Conservation (phyloP, 495 filamentous ascomycete species). For the Neurospora sp. region DNA sequence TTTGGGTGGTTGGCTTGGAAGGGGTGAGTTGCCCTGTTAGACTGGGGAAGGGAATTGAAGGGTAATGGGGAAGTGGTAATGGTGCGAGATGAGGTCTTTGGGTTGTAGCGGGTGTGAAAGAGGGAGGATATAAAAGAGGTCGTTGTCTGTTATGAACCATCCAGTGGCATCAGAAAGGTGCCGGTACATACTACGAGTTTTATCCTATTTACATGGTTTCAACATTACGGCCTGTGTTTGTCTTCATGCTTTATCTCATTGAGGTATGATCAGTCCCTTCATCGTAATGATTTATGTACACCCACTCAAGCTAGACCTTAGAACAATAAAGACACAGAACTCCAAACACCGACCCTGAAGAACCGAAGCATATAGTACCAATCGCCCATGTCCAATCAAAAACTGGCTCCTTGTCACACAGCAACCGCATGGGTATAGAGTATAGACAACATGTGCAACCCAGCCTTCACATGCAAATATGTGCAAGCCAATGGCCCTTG, state of each 20-base stretch:
- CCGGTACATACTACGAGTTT: neutral
- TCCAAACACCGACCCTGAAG: neutral
- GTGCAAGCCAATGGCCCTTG: neutral
- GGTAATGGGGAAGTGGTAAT: neutral
- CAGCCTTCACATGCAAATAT: neutral
- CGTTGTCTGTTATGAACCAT: neutral
- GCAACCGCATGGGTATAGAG: neutral
- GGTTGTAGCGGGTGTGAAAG: neutral
- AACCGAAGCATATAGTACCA: neutral
- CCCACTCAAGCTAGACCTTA: neutral
- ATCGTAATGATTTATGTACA: neutral
- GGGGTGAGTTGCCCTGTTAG: conserved; percentile 14
- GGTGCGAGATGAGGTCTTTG: rapidly evolving
- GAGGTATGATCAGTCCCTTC: neutral
- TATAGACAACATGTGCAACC: neutral
- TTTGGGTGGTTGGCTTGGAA: conserved; percentile 31
- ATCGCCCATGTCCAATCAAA: neutral
- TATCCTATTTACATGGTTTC: neutral
- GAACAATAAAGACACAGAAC: neutral
- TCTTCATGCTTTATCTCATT: neutral
- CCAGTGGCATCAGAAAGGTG: neutral
- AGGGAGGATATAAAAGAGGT: neutral
- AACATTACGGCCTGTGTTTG: neutral
- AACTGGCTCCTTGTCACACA: neutral
- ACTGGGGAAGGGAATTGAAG: neutral